These are phyloP conservation scores for Saccharomyces mikatae DNA, from an alignment of 805 yeast genomes.

Conservation along the genomic window DNA sequence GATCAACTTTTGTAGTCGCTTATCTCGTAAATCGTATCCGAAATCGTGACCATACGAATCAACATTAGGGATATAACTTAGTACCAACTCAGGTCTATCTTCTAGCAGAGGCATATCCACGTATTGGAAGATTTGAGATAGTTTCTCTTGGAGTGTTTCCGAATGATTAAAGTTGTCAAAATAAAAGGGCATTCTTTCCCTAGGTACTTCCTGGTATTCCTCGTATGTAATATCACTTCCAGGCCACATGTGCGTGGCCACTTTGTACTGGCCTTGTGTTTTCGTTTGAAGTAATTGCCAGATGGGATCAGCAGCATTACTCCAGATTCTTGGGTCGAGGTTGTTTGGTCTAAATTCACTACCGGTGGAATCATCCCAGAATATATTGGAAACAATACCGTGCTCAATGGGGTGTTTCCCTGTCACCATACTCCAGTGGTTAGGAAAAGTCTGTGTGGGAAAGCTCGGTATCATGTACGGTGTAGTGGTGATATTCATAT, in stretches of 20 bases:
- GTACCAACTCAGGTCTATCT: conserved; percentile 61
- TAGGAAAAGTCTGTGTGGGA: conserved; percentile 85
- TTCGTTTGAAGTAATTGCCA: conserved; percentile 70
- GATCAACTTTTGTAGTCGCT: conserved; percentile 20
- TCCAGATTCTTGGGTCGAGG: conserved; percentile 60
- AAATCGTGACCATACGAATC: conserved; percentile 67
- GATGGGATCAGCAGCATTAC: conserved; percentile 69
- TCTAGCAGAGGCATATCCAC: conserved; percentile 43
- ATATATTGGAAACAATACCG: conserved; percentile 57
- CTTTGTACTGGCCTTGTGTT: conserved; percentile 33
- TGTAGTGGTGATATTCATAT: conserved; percentile 21
- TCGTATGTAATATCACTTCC: conserved; percentile 63
- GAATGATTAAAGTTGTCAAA: conserved; percentile 57
- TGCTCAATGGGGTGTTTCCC: conserved; percentile 77
- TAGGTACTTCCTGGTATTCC: conserved; percentile 24
- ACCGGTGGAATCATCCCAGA: conserved; percentile 43
- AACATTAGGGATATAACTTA: conserved; percentile 74
- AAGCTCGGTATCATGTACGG: conserved; percentile 83
- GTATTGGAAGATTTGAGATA: conserved; percentile 52
- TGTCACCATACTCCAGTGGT: conserved; percentile 84
- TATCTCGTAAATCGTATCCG: conserved; percentile 40
- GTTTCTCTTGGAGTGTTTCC: conserved; percentile 45
- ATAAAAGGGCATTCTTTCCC: conserved; percentile 41
- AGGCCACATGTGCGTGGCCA: conserved; percentile 84
- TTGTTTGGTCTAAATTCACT: conserved; percentile 48